These are phyloP conservation scores for sorghum (Sorghum bicolor) DNA, from an alignment of 176 grass and related monocot genomes.

Conservation along the genomic window DNA sequence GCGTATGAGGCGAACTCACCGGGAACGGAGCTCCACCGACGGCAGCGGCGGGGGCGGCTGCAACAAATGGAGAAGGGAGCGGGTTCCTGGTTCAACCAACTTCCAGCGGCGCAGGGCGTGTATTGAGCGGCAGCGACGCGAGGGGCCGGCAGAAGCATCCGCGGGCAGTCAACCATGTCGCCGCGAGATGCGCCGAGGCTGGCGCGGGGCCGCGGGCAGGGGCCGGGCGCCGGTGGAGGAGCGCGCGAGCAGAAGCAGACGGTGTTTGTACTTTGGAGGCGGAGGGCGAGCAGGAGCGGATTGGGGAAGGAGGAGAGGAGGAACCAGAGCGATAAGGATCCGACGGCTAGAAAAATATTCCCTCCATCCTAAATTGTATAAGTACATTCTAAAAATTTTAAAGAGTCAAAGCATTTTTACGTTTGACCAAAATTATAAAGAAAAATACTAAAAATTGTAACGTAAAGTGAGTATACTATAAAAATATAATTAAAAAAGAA, in stretches of 20 bases:
- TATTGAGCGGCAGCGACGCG: not conserved
- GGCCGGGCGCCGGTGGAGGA: not conserved
- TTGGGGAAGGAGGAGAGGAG: not conserved
- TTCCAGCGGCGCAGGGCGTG: not conserved
- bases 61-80: not conserved
- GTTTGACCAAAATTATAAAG: no score
- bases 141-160: slow-evolving; percentile 28
- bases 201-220: not conserved
- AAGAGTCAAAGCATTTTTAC: no score
- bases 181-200: not conserved
- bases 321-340: slow-evolving; percentile 11
- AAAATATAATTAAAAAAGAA: no score
- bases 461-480: no score
- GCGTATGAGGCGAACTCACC: slow-evolving; percentile 17
- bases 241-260: not conserved
- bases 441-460: no score
- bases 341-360: not conserved
- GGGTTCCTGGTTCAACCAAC: not conserved
- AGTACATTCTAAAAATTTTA: no score
- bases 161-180: slow-evolving; percentile 37
- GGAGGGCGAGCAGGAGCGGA: no score
- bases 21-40: not conserved
- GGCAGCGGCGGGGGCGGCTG: not conserved
- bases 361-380: no score
- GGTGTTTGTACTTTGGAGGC: not conserved